Evolutionary conservation across 2,329 filamentous ascomycete species (phyloP).

Genomic region (Fusarium annulatum): DNA sequence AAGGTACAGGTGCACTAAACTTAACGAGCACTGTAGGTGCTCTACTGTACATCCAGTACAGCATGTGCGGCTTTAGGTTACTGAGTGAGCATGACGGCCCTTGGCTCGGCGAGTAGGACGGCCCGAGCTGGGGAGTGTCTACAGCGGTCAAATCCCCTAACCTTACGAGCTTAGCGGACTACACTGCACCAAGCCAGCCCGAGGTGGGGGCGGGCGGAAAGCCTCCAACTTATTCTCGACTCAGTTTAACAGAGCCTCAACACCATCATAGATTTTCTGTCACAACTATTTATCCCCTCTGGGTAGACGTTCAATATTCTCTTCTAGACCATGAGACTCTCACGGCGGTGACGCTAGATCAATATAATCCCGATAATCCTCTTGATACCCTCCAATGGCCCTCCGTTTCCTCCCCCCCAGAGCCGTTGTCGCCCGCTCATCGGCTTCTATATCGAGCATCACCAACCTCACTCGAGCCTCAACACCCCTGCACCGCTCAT

Average conservation of each 20-base stretch:
- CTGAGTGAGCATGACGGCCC: conserved; percentile 39
- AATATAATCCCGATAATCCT: background rate
- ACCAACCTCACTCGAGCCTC: conserved; percentile 35
- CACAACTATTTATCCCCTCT: background rate
- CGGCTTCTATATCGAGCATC: conserved; percentile 23
- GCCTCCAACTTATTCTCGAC: conserved; percentile 31
- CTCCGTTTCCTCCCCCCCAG: conserved; percentile 23
- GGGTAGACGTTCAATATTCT: background rate
- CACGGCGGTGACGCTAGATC: background rate
- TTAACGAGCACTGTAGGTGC: background rate
- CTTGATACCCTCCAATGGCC: conserved; percentile 26
- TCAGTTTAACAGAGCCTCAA: conserved; percentile 36
- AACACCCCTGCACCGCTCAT: conserved; percentile 51
- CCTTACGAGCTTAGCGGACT: conserved; percentile 8
- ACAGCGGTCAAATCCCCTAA: conserved; percentile 24
- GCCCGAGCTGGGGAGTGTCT: conserved; percentile 36
- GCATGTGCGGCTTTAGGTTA: conserved; percentile 18
- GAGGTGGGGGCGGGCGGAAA: conserved; percentile 12
- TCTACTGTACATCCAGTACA: background rate
- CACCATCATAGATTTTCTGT: conserved; percentile 37
- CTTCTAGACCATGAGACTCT: conserved; percentile 4
- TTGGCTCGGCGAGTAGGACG: conserved; percentile 43
- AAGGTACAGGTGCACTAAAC: background rate
- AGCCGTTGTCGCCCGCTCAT: conserved; percentile 23
- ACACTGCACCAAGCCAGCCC: background rate